Evolutionary conservation across 768 basidiomycete species (phyloP).

Genomic region (Candolleomyces efflorescens): DNA sequence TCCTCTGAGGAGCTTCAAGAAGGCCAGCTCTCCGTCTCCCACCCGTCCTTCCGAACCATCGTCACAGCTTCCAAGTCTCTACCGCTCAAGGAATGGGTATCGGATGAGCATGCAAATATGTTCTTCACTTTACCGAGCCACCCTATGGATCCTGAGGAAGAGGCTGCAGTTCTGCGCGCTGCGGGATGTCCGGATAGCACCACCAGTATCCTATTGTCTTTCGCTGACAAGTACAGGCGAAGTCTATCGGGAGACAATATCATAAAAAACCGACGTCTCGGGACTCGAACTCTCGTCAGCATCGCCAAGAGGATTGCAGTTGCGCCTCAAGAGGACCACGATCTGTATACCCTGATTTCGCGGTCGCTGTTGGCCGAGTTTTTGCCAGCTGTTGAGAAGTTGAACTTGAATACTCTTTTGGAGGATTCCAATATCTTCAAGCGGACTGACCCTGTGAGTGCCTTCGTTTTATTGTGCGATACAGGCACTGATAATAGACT

Average conservation of each 20-base stretch:
- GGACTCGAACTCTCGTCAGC: conserved; percentile 54
- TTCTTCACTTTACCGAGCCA: conserved; percentile 59
- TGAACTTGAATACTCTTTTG: conserved; percentile 48
- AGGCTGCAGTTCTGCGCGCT: conserved; percentile 40
- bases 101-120: conserved; percentile 66
- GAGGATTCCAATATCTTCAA: conserved; percentile 45
- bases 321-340: conserved; percentile 36
- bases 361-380: conserved; percentile 56
- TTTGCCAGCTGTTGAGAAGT: conserved; percentile 52
- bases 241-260: conserved; percentile 52
- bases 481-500: conserved; percentile 7
- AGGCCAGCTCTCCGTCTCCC: conserved; percentile 44
- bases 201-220: conserved; percentile 40
- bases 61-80: conserved; percentile 60
- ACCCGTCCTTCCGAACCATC: conserved; percentile 59
- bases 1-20: conserved; percentile 38
- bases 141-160: conserved; percentile 54
- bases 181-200: conserved; percentile 43
- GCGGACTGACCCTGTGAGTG: conserved; percentile 37
- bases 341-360: conserved; percentile 44
- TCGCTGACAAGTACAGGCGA: conserved; percentile 55
- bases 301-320: conserved; percentile 47
- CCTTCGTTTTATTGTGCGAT: neutral
- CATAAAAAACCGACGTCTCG: conserved; percentile 59
- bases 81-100: conserved; percentile 66